Conservation (phyloP, 371 early-diverging fungal species). For the Lichtheimia hyalospora region DNA sequence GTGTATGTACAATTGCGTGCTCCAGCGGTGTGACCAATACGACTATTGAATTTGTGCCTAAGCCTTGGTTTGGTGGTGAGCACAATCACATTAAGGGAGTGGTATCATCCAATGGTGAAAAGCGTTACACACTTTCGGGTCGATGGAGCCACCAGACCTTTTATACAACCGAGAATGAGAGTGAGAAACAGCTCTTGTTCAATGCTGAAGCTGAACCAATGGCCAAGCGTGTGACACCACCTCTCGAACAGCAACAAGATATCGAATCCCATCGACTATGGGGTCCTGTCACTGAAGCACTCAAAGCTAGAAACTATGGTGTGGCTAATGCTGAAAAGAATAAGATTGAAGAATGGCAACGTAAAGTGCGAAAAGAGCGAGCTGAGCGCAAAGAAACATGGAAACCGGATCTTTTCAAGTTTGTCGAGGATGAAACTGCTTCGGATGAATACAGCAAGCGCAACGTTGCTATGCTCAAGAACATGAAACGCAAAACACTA, state of each 20-base stretch:
- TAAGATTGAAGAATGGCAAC: slow-evolving; percentile 74
- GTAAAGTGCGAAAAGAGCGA: slow-evolving; percentile 63
- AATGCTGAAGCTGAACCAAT: slow-evolving; percentile 62
- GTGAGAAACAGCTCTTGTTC: slow-evolving; percentile 54
- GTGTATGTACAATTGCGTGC: slow-evolving; percentile 51
- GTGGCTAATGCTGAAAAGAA: slow-evolving; percentile 70
- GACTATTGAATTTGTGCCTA: slow-evolving; percentile 57
- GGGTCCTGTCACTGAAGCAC: slow-evolving; percentile 66
- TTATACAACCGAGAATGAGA: slow-evolving; percentile 32
- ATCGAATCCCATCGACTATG: slow-evolving; percentile 75
- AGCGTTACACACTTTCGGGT: slow-evolving; percentile 45
- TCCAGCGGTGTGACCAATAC: slow-evolving; percentile 45
- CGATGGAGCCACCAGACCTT: slow-evolving; percentile 67
- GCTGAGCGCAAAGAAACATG: slow-evolving; percentile 44
- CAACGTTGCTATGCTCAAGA: slow-evolving; percentile 13
- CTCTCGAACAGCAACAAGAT: slow-evolving; percentile 60
- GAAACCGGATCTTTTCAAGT: slow-evolving; percentile 53
- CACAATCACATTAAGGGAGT: slow-evolving; percentile 49
- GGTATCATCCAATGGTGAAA: slow-evolving; percentile 23
- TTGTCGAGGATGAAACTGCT: slow-evolving; percentile 41
- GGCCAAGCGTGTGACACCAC: slow-evolving; percentile 53
- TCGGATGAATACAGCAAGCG: slow-evolving; percentile 11
- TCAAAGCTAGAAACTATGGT: slow-evolving; percentile 62
- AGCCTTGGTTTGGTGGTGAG: slow-evolving; percentile 58
- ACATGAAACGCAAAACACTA: slow-evolving; percentile 29